Conservation (phyloP, 306 rosid species). For the Lupinus albus region DNA sequence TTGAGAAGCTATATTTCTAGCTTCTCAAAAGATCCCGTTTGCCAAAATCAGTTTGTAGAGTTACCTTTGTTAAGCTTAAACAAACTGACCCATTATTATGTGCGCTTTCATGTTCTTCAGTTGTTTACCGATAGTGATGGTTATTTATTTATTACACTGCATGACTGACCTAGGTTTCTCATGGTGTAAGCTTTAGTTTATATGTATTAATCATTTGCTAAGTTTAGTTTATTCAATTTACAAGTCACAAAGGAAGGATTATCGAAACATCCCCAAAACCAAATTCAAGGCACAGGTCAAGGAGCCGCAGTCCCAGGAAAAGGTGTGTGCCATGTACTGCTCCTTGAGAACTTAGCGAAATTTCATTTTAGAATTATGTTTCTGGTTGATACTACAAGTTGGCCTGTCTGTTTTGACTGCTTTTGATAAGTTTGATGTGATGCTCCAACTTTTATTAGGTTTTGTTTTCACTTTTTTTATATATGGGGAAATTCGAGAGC, state of each 20-base stretch:
- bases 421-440: neutral
- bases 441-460: slow-evolving; percentile 9
- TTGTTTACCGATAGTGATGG: neutral
- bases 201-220: slow-evolving; percentile 5
- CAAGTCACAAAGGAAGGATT: slow-evolving; percentile 81
- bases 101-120: neutral
- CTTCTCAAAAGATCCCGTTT: too few relatives aligned
- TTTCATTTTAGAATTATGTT: neutral
- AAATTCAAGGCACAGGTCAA: slow-evolving; percentile 58
- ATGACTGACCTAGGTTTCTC: neutral
- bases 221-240: slow-evolving; percentile 33
- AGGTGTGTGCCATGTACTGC: slow-evolving; percentile 46
- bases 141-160: neutral
- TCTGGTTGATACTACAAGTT: neutral
- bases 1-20: too few relatives aligned
- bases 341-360: neutral
- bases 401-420: neutral
- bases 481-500: neutral
- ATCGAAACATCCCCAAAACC: slow-evolving; percentile 59
- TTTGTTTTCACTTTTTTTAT: neutral
- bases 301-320: slow-evolving; percentile 83
- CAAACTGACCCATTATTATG: too few relatives aligned
- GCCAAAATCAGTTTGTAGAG: too few relatives aligned
- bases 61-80: too few relatives aligned
- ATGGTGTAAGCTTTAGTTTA: neutral